A percentile compares a stretch with the other conserved stretches of the same genome.
Conservation (phyloP, 345 rosid genomes). For the Hibiscus syriacus region DNA sequence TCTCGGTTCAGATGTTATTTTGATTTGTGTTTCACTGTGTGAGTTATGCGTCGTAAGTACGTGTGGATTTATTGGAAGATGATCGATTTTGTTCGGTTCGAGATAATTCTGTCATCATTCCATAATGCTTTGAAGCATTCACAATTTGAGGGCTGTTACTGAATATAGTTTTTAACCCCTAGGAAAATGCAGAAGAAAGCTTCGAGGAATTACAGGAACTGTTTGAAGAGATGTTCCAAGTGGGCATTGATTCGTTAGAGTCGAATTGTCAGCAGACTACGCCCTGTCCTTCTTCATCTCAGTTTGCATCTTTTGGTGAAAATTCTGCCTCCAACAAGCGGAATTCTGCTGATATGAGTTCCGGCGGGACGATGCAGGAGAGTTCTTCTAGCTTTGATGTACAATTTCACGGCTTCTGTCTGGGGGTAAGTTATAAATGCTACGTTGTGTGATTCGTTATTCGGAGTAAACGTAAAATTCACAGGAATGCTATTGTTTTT, state of each 20-base stretch:
- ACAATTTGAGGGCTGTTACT: not conserved
- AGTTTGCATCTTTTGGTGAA: constrained; percentile 30
- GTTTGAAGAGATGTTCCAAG: constrained; percentile 75
- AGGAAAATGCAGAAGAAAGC: constrained; percentile 60
- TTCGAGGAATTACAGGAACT: constrained; percentile 66
- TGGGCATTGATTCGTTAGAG: constrained; percentile 31
- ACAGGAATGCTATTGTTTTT: not conserved
- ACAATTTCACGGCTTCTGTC: constrained; percentile 42
- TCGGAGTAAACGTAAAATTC: not conserved
- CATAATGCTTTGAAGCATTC: too few species aligned
- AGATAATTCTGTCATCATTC: too few species aligned
- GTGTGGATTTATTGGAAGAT: too few species aligned
- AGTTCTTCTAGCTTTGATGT: constrained; percentile 28
- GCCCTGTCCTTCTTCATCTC: constrained; percentile 29
- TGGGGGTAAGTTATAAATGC: constrained; percentile 92
- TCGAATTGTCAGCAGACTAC: constrained; percentile 18
- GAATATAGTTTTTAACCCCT: constrained; percentile 9
- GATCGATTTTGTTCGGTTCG: too few species aligned
- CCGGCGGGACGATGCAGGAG: constrained; percentile 15
- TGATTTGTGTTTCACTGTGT: too few species aligned
- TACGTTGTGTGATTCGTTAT: too few species aligned
- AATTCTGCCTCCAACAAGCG: constrained; percentile 29
- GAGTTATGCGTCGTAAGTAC: too few species aligned
- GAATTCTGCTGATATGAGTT: constrained; percentile 30
- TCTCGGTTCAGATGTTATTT: too few species aligned